A percentile compares a stretch with the other conserved stretches of the same genome.
Conservation (phyloP, 73 alveolate species). For the Paramecium sonneborni region DNA sequence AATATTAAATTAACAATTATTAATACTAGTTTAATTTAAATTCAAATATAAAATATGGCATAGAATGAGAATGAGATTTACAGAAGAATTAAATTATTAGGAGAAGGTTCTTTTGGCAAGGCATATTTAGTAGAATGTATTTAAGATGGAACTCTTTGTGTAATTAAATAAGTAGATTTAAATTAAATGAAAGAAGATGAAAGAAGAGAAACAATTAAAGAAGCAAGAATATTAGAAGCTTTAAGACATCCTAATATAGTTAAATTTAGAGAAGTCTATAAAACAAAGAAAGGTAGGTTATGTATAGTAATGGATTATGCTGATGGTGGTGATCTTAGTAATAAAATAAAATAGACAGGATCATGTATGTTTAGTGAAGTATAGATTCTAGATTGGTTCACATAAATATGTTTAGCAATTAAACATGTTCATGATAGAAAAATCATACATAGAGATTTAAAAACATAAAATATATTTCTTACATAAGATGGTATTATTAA, state of each 20-base stretch:
- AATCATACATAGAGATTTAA: slow-evolving; percentile 90
- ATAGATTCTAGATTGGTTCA: slow-evolving; percentile 87
- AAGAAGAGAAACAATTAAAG: slow-evolving; percentile 87
- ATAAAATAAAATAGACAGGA: slow-evolving; percentile 59
- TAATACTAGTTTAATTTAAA: neutral
- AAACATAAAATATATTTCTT: slow-evolving; percentile 85
- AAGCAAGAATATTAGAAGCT: slow-evolving; percentile 89
- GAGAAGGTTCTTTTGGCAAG: slow-evolving; percentile 97
- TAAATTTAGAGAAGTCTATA: slow-evolving; percentile 89
- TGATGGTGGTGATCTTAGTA: slow-evolving; percentile 73
- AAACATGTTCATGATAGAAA: slow-evolving; percentile 96
- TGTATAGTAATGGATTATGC: slow-evolving; percentile 70
- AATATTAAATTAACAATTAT: neutral
- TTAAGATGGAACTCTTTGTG: slow-evolving; percentile 80
- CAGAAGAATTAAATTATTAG: slow-evolving; percentile 82
- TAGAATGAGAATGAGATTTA: slow-evolving; percentile 74
- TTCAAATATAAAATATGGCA: slow-evolving; percentile 17
- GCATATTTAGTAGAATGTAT: slow-evolving; percentile 89
- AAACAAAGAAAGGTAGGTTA: slow-evolving; percentile 86
- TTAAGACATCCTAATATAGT: slow-evolving; percentile 94
- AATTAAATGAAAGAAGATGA: slow-evolving; percentile 85
- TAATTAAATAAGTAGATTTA: slow-evolving; percentile 88
- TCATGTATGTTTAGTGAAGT: slow-evolving; percentile 80
- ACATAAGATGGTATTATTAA: slow-evolving; percentile 83
- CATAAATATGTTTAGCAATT: slow-evolving; percentile 93